A percentile compares a stretch with the other conserved stretches of the same genome.
Evolutionary conservation across 225 moss, liverwort and hornwort genomes (phyloP).

Genomic region (Marchantia polymorpha): DNA sequence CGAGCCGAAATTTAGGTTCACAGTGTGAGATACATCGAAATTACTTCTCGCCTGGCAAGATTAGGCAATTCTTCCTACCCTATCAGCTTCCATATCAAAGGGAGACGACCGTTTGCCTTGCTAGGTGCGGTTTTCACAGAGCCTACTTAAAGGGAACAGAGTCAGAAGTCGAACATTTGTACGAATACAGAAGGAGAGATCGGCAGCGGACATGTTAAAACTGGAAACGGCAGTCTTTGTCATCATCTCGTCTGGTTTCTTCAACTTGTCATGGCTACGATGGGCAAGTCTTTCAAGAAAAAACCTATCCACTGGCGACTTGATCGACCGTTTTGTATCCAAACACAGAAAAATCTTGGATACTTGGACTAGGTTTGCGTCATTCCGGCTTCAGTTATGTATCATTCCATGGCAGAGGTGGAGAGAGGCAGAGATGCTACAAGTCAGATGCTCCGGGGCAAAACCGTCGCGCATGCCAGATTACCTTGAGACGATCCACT

Average conservation of each 20-base stretch:
- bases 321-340: not conserved
- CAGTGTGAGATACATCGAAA: not conserved
- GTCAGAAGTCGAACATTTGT: not conserved
- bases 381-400: not conserved
- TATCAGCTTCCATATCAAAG: not conserved
- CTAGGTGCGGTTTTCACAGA: not conserved
- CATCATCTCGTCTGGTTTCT: not conserved
- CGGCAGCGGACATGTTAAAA: not conserved
- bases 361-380: not conserved
- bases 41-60: not conserved
- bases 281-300: too few species aligned
- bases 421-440: not conserved
- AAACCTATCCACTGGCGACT: not conserved
- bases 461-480: not conserved
- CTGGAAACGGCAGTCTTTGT: not conserved
- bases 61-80: not conserved
- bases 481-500: constrained; percentile 76
- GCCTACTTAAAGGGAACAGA: not conserved
- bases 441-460: not conserved
- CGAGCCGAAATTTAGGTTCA: too few species aligned
- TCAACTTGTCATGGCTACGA: not conserved
- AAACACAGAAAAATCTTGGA: not conserved
- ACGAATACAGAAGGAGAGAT: not conserved
- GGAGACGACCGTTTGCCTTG: not conserved
- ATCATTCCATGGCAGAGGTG: not conserved